Percentiles rank a stretch among this genome's conserved stretches.
phyloP scores from a whole-genome alignment of 1,139 yeast genomes.

The Scheffersomyces quercinus region DNA sequence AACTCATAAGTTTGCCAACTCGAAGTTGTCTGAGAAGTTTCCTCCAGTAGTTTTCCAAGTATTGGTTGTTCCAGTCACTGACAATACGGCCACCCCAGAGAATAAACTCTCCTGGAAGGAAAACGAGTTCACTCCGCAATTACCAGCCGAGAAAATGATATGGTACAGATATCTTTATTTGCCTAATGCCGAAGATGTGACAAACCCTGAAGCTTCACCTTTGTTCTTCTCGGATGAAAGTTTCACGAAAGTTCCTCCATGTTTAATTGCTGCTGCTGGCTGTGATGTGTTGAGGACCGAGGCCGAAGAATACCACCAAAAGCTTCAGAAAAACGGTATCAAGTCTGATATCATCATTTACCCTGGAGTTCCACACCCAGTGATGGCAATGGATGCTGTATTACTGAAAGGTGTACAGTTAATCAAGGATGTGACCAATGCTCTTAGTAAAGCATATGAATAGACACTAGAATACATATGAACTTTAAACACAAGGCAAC shows the following conservation, averaged over 20 bases:
- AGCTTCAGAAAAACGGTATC: conserved; percentile 41
- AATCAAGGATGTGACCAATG: conserved; percentile 31
- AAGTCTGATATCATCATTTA: conserved; percentile 33
- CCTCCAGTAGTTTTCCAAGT: conserved; percentile 45
- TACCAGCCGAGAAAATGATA: conserved; percentile 50
- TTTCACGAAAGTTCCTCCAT: conserved; percentile 41
- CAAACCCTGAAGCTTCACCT: conserved; percentile 48
- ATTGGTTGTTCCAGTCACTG: conserved; percentile 50
- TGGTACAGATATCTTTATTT: conserved; percentile 49
- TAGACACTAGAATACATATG: neutral
- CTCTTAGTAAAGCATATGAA: conserved; percentile 23
- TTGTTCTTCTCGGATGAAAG: conserved; percentile 41
- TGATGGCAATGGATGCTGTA: conserved; percentile 49
- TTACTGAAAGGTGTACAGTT: conserved; percentile 40
- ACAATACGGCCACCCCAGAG: conserved; percentile 43
- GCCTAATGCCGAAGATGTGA: conserved; percentile 33
- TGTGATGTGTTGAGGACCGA: conserved; percentile 50
- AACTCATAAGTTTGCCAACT: conserved; percentile 38
- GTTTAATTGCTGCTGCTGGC: conserved; percentile 44
- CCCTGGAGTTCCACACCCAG: conserved; percentile 49
- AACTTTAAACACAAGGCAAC: too few species aligned
- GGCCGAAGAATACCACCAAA: conserved; percentile 43
- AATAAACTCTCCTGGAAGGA: conserved; percentile 43
- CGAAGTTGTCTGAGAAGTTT: conserved; percentile 18
- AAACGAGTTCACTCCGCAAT: conserved; percentile 43